Evolutionary conservation across 441 rosid genomes (phyloP).

Genomic region (Populus hybrid): DNA sequence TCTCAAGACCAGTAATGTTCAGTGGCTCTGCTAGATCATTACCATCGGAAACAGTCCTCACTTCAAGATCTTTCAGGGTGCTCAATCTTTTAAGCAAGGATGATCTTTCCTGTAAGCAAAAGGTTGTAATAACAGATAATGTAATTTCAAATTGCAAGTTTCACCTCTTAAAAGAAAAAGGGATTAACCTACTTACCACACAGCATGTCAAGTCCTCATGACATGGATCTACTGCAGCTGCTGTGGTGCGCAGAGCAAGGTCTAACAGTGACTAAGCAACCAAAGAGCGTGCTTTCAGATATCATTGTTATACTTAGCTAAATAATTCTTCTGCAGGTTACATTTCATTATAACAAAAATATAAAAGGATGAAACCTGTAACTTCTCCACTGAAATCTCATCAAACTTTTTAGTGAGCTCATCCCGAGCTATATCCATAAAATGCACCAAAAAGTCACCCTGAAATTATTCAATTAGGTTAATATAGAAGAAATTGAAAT

Average conservation of each 20-base stretch:
- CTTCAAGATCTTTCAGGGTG: constrained; percentile 51
- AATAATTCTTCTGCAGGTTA: constrained; percentile 4
- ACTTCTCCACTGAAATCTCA: constrained; percentile 84
- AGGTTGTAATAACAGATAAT: constrained; percentile 17
- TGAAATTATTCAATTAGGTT: constrained; percentile 29
- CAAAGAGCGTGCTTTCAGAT: constrained; percentile 19
- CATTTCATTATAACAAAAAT: constrained; percentile 3
- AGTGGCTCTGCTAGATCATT: constrained; percentile 60
- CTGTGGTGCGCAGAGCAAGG: constrained; percentile 94
- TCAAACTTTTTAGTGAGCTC: constrained; percentile 80
- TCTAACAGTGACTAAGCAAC: constrained; percentile 82
- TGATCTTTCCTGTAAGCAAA: constrained; percentile 68
- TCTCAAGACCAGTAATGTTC: constrained; percentile 90
- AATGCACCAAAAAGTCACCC: constrained; percentile 99
- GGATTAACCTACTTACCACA: constrained; percentile 54
- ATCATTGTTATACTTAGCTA: constrained; percentile 2
- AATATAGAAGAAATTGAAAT: constrained; percentile 1
- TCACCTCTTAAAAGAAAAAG: constrained; percentile 11
- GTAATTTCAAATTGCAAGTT: constrained; percentile 7
- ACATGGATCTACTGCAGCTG: constrained; percentile 98
- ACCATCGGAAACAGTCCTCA: constrained; percentile 35
- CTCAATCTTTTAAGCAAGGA: constrained; percentile 78
- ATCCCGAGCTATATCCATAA: constrained; percentile 96
- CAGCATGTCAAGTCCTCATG: constrained; percentile 94
- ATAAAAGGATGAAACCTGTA: constrained; percentile 56